Evolutionary conservation across 202 grass and related monocot species (phyloP), one percentile per base, ranked within the genome.

Genomic region (Schoenoplectus triqueter): DNA sequence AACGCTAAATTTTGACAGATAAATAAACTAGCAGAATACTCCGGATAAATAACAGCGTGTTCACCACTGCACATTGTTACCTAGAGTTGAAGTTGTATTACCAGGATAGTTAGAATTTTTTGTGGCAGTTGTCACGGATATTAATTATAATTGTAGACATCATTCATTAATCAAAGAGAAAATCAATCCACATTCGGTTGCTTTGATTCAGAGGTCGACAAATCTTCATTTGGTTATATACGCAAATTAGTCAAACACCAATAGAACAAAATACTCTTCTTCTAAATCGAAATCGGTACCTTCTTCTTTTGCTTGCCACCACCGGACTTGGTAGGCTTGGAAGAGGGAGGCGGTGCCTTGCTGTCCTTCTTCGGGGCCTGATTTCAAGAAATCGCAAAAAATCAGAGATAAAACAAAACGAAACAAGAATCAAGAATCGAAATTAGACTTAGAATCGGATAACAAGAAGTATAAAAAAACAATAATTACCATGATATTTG

Each of bases 281-380:
- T 0, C 78, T 40, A 67, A 20, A n/a, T 10, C n/a, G 67, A 84
- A 44, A 7, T 1, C 2, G 1, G 39, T 54, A 91, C 92, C 92
- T 94, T 94, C 89, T 94, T 94, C 90, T 94, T 94, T 82, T 94
- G 89, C 86, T 94, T 94, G 31, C 89, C 92, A 49, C 92, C 92
- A 19, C 92, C 92, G 10, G 92, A 94, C 63, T 94, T 94, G 83
- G 92, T 86, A 2, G 92, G 92, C 88, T 94, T 94, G 42, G 92
- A 94, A 5, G 92, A 89, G 61, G 92, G 88, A 6, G 70, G 70
- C 56, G 89, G 89, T 20, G 92, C 76, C n/a, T 90, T 90, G 87
- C 87, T 91, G 14, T 94, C 92, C 86, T 94, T 94, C 92, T 94
- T 94, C 64, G 92, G 92, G 31, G 92, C 92, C 92, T 94, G 84